Evolutionary conservation across 192 early-diverging fungal species (phyloP).

Genomic region (Lobosporangium transversale): DNA sequence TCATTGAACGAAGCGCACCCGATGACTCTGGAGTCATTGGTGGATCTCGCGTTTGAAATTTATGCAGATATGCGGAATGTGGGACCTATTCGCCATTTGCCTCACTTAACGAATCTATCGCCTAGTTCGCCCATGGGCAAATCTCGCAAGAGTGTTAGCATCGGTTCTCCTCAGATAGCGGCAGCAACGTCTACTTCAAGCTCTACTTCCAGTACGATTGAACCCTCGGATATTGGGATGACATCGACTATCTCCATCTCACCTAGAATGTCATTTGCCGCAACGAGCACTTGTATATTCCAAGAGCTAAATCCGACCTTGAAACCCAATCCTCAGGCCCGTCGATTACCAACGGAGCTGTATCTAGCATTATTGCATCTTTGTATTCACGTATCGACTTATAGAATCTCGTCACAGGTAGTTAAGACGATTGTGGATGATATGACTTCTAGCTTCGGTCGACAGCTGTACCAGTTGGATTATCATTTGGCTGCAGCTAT

Average conservation of each 20-base stretch:
- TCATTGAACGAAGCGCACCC: slow-evolving; percentile 41
- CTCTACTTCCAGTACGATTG: neutral
- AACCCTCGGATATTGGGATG: neutral
- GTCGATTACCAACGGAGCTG: slow-evolving; percentile 17
- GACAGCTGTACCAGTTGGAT: slow-evolving; percentile 9
- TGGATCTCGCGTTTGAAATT: slow-evolving; percentile 48
- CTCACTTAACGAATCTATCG: slow-evolving; percentile 16
- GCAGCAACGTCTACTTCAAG: neutral
- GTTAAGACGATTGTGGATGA: slow-evolving; percentile 41
- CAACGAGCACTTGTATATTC: slow-evolving; percentile 6
- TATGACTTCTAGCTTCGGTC: slow-evolving; percentile 12
- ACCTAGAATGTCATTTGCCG: slow-evolving; percentile 26
- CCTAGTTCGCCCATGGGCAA: slow-evolving; percentile 21
- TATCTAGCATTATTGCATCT: slow-evolving; percentile 36
- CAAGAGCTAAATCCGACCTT: slow-evolving; percentile 39
- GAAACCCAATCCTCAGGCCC: slow-evolving; percentile 27
- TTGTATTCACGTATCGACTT: slow-evolving; percentile 28
- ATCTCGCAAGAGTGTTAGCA: neutral
- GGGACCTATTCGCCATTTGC: slow-evolving; percentile 39
- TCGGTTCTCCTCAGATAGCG: neutral
- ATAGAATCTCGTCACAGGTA: slow-evolving; percentile 26
- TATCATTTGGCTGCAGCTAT: slow-evolving; percentile 32
- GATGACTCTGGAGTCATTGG: slow-evolving; percentile 41
- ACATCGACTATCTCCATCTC: slow-evolving; percentile 17
- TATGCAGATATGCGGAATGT: slow-evolving; percentile 43